Conservation (phyloP, 2,329 filamentous ascomycete genomes). For the Cladorrhinum sp. region DNA sequence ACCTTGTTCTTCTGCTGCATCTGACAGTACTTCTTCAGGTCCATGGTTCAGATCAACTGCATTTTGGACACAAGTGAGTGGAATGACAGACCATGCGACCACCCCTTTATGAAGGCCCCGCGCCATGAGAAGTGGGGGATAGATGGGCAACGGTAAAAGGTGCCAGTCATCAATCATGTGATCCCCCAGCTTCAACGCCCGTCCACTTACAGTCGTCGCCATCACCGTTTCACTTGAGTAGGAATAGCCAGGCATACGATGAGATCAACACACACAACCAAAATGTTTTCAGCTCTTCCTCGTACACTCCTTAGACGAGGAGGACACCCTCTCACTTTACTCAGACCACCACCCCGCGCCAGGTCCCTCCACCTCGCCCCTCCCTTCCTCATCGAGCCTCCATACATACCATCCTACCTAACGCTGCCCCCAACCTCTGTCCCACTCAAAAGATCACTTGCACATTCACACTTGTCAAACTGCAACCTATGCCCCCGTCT, state of each 20-base stretch:
- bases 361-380: conserved; percentile 52
- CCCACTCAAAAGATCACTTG: conserved; percentile 68
- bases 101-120: background rate
- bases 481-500: conserved; percentile 79
- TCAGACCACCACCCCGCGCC: background rate
- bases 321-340: background rate
- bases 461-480: conserved; percentile 71
- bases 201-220: background rate
- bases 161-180: background rate
- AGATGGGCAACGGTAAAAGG: background rate
- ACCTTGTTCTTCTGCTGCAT: background rate
- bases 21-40: no score
- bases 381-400: conserved; percentile 68
- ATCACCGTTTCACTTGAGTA: no score
- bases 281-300: background rate
- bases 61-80: no score
- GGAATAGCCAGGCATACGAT: background rate
- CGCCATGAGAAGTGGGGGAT: background rate
- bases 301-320: background rate
- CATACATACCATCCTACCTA: conserved; percentile 71
- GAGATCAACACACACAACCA: background rate
- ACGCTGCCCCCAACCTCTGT: conserved; percentile 65
- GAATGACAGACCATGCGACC: background rate
- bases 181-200: background rate
- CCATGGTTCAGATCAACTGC: background rate